Percentiles rank a stretch among this genome's conserved stretches.
Evolutionary conservation across 495 filamentous ascomycete genomes (phyloP).

Genomic region (Penicillium canescens): DNA sequence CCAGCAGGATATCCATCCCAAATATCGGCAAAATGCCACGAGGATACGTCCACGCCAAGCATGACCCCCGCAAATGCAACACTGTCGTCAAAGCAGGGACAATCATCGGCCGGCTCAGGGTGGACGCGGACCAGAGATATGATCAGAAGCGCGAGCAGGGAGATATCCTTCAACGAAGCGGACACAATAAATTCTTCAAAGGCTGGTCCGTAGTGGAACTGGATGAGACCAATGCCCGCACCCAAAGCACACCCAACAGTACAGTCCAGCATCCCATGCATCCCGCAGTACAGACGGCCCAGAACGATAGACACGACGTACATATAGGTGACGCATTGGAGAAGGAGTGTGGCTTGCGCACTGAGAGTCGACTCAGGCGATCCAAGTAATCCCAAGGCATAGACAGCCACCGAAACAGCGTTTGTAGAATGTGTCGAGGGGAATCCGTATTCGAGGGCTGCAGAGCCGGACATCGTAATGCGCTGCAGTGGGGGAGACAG

Average conservation of each 20-base stretch:
- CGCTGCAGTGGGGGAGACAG: constrained; percentile 90
- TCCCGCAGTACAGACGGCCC: constrained; percentile 92
- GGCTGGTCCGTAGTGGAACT: constrained; percentile 66
- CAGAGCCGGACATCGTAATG: constrained; percentile 95
- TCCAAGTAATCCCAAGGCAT: constrained; percentile 68
- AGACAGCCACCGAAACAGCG: constrained; percentile 90
- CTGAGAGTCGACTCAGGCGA: constrained; percentile 52
- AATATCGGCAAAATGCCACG: constrained; percentile 72
- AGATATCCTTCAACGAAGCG: constrained; percentile 51
- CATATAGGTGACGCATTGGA: constrained; percentile 69
- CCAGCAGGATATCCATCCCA: constrained; percentile 59
- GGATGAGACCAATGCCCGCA: constrained; percentile 62
- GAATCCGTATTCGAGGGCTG: constrained; percentile 94
- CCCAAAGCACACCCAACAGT: constrained; percentile 76
- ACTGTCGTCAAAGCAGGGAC: constrained; percentile 96
- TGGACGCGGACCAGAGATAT: constrained; percentile 81
- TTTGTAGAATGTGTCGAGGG: constrained; percentile 97
- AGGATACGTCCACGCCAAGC: constrained; percentile 75
- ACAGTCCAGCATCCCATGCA: constrained; percentile 97
- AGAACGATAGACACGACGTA: constrained; percentile 90
- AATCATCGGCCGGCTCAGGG: constrained; percentile 94
- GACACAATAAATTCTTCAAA: constrained; percentile 65
- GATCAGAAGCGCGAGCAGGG: constrained; percentile 62
- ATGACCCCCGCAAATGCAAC: constrained; percentile 89
- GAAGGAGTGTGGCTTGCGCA: constrained; percentile 49